Evolutionary conservation across 192 early-diverging fungal genomes (phyloP), one percentile per base, ranked within the genome.

Genomic region (Coemansia sp.): DNA sequence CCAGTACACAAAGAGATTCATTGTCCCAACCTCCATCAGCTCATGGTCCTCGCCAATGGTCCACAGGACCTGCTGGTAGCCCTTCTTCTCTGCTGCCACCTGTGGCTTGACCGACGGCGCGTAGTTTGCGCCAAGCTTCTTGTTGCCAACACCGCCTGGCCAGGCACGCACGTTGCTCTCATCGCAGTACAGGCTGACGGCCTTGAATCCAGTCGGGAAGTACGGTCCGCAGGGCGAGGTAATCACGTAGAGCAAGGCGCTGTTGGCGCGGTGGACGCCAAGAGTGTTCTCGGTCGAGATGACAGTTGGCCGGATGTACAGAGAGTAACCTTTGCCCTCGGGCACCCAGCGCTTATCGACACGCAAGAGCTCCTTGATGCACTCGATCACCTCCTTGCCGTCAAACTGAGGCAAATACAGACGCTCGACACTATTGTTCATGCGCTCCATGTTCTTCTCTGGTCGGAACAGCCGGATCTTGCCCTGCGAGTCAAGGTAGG

Each of bases 61-160:
- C 96, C 96, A 98, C 73, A 98, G 85, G 80, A 93, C 93, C 76
- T 98, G 96, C 74, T 93, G 91, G 80, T 89, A 95, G 6, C 96
- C 96, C 66, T 91, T 83, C 76, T 90, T 85, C 72, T 90, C 92
- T 55, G 95, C 96, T 66, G 91, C 85, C 40, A 94, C 80, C 80
- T 97, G 95, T 22, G 96, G 90, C 41, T 75, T 69, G 18, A 88
- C 67, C 56, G 73, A 74, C 26, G 73, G 77, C 56, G 77, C 82
- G 66, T 84, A 84, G 82, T 84, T 84, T 63, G 73, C 91, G 41
- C 96, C 96, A 66, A 97, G 76, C 87, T 98, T 98, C 63, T 89
- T 86, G 74, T 93, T 90, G 72, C 96, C 96, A 32, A 94, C 94
- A 54, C 96, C 96, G 16, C 95, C 93, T 19, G 94, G 95, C 94